Evolutionary conservation across 352 stramenopile species (phyloP), one percentile per base, ranked within the genome.

Genomic region (Globisporangium uncinulatum): DNA sequence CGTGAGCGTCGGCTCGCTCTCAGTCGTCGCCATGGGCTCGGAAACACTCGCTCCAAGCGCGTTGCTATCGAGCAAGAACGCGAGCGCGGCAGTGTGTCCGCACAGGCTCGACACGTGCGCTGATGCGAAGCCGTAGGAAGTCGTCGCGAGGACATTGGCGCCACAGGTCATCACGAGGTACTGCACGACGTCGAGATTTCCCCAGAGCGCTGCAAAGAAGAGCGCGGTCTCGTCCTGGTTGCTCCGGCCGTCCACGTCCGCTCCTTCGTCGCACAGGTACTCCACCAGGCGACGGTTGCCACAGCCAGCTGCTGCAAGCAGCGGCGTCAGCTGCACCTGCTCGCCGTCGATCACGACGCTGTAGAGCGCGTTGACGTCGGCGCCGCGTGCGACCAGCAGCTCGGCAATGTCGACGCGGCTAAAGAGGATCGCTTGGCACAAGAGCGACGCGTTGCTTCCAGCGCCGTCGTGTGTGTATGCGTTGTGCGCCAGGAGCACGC

Each of bases 211-310:
- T 7, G 50, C 36, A 20, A 55, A 55, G 34, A 55, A 45, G 50
- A 55, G 50, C 11, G 34, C 50, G 2, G 50, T 55, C 50, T 55
- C 50, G 20, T 43, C 21, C 50, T 55, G 10, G 50, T 47, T 31
- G 20, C 50, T 46, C 19, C 11, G 14, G 10, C 29, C 36, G 19
- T 55, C 19, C n/a, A 55, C 50, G 36, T 55, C 36, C 43, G 19
- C 50, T 14, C 50, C 50, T 10, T n/a, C 6, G 10, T 29, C 36
- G 11, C 50, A 55, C 34, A 55, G 34, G 17, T 14, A 20, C 17
- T 31, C 21, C 5, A 24, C 50, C 34, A 55, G 6, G 14, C 43
- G n/a, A 13, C 41, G 34, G 20, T 46, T 19, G 15, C 34, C 36
- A 32, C 50, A 24, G 5, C 36, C 34, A 55, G 50, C 50, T 4